Percentiles rank a stretch among this genome's conserved stretches.
Conservation (phyloP, 345 rosid species). For the Boechera retrofracta region DNA sequence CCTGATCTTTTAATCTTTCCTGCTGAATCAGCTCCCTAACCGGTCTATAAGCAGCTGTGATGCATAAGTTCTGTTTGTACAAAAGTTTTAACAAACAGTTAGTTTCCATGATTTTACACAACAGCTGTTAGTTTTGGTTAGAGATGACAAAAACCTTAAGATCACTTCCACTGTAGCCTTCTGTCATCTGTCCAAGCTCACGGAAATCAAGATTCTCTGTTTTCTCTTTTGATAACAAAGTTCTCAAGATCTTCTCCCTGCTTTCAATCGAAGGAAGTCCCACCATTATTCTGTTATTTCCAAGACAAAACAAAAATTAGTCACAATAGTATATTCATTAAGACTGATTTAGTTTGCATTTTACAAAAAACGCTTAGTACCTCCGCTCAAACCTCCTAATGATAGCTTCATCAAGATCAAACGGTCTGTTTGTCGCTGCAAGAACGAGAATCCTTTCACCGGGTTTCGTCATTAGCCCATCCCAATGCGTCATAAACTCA, state of each 20-base stretch:
- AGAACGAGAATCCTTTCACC: constrained; percentile 94
- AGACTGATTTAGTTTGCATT: neutral
- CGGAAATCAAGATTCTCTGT: constrained; percentile 75
- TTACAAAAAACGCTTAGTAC: constrained; percentile 42
- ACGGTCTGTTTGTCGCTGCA: constrained; percentile 99
- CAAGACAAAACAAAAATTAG: constrained; percentile 30
- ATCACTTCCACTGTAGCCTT: constrained; percentile 97
- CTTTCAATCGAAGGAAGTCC: constrained; percentile 83
- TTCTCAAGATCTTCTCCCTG: constrained; percentile 87
- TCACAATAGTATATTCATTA: neutral
- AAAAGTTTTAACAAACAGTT: constrained; percentile 21
- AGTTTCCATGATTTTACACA: constrained; percentile 16
- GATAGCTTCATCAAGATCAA: constrained; percentile 99
- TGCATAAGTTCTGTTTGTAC: constrained; percentile 79
- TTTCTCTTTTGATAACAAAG: constrained; percentile 82
- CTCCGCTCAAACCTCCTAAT: constrained; percentile 98
- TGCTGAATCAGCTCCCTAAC: constrained; percentile 88
- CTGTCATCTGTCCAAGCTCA: constrained; percentile 90
- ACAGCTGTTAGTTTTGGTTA: constrained; percentile 5
- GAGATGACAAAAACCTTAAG: constrained; percentile 71
- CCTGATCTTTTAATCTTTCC: constrained; percentile 80
- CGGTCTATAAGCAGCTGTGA: constrained; percentile 96
- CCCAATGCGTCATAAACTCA: constrained; percentile 99
- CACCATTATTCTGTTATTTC: constrained; percentile 82
- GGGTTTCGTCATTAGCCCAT: constrained; percentile 85